Base-by-base conservation (phyloP, 495 filamentous ascomycete genomes). In the Gamarada debralockiae region DNA sequence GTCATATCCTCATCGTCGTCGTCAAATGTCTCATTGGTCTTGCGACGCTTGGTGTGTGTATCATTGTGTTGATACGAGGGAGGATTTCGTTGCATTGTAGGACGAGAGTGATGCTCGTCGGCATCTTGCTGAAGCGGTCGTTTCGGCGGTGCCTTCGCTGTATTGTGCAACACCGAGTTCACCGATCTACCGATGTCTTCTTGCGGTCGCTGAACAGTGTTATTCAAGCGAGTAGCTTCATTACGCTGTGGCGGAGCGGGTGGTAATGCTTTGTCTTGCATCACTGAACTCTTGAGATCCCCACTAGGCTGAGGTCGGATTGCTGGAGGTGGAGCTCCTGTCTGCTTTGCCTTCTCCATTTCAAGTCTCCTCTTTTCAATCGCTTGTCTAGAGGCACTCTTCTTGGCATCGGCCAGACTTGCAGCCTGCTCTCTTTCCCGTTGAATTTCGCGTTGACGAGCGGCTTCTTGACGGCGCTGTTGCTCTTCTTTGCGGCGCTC, bases 321-420 rank as follows among this genome's bases (percentile, higher is more conserved):
- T 6, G 76, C 73, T 8, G 78, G 77, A 5, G 78, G 78, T 17
- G 78, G 78, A 2, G 78, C 73, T 57, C 69, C 67, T 2, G 73
- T 78, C 51, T 72, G 71, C 57, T 81, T 81, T 14, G 78, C 78
- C 57, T 70, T 86, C 43, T 89, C 84, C 50, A 87, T 85, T 56
- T 84, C 86, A 47, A 73, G 59, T 58, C 76, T 73, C 52, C 77
- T 79, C 62, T 80, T 82, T 56, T 85, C 82, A 46, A 83, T 77
- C 5, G 86, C 86, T 64, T 85, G 82, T 65, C 82, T 78, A 44
- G 84, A 79, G 1, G 83, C 80, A n/a, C 76, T 78, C 63, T 86
- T 89, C 67, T 86, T 91, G 66, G 69, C 67, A 52, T 73, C 70
- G 7, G 70, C 64, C 29, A 62, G 56, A 34, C 53, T 52, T 33